Conservation (phyloP, 495 filamentous ascomycete species). For the Penicillium angulare region DNA sequence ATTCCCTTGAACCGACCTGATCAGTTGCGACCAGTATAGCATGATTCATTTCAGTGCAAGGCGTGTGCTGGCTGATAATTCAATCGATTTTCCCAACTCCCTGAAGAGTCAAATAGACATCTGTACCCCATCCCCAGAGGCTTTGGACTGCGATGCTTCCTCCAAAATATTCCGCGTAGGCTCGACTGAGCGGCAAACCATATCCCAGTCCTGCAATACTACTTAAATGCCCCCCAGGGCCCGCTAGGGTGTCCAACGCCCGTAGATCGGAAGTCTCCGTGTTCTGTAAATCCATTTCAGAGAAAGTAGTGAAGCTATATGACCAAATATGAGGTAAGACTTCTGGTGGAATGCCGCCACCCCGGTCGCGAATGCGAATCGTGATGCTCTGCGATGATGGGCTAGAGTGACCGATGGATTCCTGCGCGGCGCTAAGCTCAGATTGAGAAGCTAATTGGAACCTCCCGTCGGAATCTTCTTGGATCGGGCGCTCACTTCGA, state of each 20-base stretch:
- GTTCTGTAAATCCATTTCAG: conserved; percentile 52
- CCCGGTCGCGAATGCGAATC: conserved; percentile 92
- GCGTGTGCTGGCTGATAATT: no score
- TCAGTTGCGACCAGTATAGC: background rate
- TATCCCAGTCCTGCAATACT: conserved; percentile 93
- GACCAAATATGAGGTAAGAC: conserved; percentile 87
- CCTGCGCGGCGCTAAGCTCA: conserved; percentile 31
- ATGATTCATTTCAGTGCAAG: background rate
- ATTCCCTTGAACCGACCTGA: background rate
- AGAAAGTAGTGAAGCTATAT: conserved; percentile 94
- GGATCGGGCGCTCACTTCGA: conserved; percentile 17
- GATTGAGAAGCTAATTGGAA: conserved; percentile 32
- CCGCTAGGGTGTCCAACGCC: conserved; percentile 70
- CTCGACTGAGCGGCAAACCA: conserved; percentile 84
- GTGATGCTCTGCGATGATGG: conserved; percentile 79
- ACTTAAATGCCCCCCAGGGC: conserved; percentile 61
- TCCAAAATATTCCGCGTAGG: conserved; percentile 98
- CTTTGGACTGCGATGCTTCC: conserved; percentile 94
- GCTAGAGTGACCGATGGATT: conserved; percentile 38
- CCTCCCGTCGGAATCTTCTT: conserved; percentile 29
- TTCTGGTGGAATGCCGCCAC: conserved; percentile 83
- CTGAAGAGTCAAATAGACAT: conserved; percentile 79
- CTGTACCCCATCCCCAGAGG: conserved; percentile 89
- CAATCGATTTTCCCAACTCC: conserved; percentile 71
- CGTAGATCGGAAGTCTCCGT: conserved; percentile 53